These are phyloP conservation scores for Zygoascus meyerae DNA, from an alignment of 1,139 yeast genomes.

Conservation along the genomic window DNA sequence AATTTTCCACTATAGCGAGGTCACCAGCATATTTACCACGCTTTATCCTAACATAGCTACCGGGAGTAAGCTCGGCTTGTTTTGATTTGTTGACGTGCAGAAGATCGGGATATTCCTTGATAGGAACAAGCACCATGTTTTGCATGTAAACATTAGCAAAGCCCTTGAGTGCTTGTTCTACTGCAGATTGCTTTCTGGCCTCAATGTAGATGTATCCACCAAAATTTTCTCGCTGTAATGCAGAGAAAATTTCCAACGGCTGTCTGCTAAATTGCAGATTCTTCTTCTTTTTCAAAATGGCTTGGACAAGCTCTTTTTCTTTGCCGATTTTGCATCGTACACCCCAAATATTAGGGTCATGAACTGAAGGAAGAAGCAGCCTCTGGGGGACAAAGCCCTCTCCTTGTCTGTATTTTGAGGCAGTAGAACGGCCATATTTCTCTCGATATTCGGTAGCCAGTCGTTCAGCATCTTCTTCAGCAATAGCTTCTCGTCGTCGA, in stretches of 20 bases:
- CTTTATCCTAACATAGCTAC: conserved; percentile 83
- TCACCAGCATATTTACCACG: conserved; percentile 93
- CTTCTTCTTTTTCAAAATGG: conserved; percentile 69
- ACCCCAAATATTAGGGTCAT: conserved; percentile 96
- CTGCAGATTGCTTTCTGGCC: conserved; percentile 91
- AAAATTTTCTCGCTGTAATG: conserved; percentile 90
- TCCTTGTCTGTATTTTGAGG: conserved; percentile 82
- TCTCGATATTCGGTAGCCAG: conserved; percentile 90
- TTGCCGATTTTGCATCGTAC: conserved; percentile 88
- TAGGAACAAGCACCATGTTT: conserved; percentile 81
- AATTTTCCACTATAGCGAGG: conserved; percentile 85
- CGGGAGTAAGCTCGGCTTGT: conserved; percentile 84
- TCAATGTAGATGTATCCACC: conserved; percentile 89
- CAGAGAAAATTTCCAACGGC: conserved; percentile 76
- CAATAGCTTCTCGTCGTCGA: conserved; percentile 80
- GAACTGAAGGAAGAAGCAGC: conserved; percentile 86
- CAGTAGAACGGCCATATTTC: conserved; percentile 82
- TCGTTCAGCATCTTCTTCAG: conserved; percentile 92
- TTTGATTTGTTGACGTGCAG: conserved; percentile 84
- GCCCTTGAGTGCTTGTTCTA: conserved; percentile 80
- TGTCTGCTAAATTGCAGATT: conserved; percentile 57
- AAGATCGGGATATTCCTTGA: conserved; percentile 90
- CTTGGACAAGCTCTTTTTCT: conserved; percentile 86
- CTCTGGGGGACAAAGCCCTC: conserved; percentile 89
- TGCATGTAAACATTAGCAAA: conserved; percentile 73